Conservation (phyloP, 345 rosid genomes). For the Theobroma cacao region DNA sequence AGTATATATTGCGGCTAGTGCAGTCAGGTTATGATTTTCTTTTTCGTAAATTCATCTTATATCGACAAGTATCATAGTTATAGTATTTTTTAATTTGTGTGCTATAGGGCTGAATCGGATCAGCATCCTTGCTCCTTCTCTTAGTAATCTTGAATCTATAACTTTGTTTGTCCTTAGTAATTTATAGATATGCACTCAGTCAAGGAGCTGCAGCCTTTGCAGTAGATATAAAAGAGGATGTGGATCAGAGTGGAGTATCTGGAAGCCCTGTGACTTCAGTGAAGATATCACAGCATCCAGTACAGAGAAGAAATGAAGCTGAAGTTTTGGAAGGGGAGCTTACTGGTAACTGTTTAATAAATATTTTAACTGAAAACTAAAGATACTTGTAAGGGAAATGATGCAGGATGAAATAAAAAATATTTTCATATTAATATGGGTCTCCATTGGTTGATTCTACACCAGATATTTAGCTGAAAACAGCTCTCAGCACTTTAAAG, state of each 20-base stretch:
- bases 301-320: constrained; percentile 53
- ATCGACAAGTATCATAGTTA: too few species aligned
- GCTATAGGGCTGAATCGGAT: neutral
- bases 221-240: constrained; percentile 59
- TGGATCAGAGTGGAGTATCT: constrained; percentile 22
- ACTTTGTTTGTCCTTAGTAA: constrained; percentile 28
- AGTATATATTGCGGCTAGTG: neutral
- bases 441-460: neutral
- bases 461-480: neutral
- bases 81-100: neutral
- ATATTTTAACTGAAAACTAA: neutral
- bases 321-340: constrained; percentile 29
- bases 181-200: constrained; percentile 65
- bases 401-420: neutral
- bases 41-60: neutral
- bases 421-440: neutral
- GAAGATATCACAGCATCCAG: constrained; percentile 47
- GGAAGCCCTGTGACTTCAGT: constrained; percentile 25
- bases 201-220: constrained; percentile 85
- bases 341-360: constrained; percentile 40
- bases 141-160: constrained; percentile 2
- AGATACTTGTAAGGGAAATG: neutral
- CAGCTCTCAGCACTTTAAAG: neutral
- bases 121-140: neutral
- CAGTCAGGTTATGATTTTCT: neutral